Evolutionary conservation across 495 filamentous ascomycete species (phyloP), one percentile per base, ranked within the genome.

Genomic region (Penicillium soppii): DNA sequence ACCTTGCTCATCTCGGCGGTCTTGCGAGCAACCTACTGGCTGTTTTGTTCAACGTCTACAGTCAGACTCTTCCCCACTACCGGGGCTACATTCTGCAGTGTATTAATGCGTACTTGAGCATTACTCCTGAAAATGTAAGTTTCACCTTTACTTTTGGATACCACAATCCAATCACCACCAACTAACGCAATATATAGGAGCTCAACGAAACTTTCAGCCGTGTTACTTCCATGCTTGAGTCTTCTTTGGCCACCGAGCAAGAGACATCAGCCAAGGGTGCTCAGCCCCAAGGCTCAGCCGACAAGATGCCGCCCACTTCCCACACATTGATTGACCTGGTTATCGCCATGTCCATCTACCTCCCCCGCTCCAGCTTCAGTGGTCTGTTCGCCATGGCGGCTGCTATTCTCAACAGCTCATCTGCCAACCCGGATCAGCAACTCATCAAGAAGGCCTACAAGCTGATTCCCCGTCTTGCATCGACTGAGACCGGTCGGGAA

Each of bases 401-500:
- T 0, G 75, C 87, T 10, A 86, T 96, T 43, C 80, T 97, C 47
- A 82, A 85, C 57, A 85, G 83, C 56, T 43, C 56, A 20, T 60
- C 62, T 3, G 45, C 61, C 55, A 48, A 68, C 65, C 25, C 62
- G 36, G 95, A 97, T 54, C 87, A 94, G 21, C 92, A 97, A 62
- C 77, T 98, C n/a, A 91, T 97, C 67, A 98, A 98, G 82, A 98
- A 98, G 72, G 92, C 94, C 3, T 98, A 97, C 77, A 97, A 97
- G 69, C 77, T 98, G 41, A 90, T 98, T 46, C 92, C 94, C 7
- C 83, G 92, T 25, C 80, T 98, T 36, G 86, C 88, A 3, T 83
- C 88, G 25, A 92, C 91, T 6, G 78, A 84, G n/a, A 77, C 71
- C 22, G 95, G 95, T 13, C 76, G 75, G 27, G 70, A 71, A 5